phyloP scores from a whole-genome alignment of 1,284 basidiomycete species.

The Malassezia caprae region DNA sequence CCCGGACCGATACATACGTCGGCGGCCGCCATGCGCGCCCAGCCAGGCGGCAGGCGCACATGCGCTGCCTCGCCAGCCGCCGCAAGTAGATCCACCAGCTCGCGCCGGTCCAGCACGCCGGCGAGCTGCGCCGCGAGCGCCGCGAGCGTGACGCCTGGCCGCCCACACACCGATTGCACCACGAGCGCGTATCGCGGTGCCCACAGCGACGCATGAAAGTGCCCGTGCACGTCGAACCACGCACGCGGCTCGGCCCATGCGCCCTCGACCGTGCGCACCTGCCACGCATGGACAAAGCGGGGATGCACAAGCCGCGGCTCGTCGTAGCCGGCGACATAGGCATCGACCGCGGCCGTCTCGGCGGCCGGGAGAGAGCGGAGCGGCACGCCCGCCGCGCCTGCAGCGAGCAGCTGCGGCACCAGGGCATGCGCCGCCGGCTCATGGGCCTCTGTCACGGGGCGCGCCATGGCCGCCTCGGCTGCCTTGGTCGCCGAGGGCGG shows the following conservation, averaged over 20 bases:
- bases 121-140: conserved; percentile 1
- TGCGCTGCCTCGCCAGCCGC: not conserved
- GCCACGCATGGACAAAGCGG: conserved; percentile 6
- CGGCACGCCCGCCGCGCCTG: not conserved
- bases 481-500: not conserved
- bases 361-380: not conserved
- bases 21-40: not conserved
- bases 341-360: not conserved
- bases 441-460: not conserved
- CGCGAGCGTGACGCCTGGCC: conserved; percentile 10
- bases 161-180: not conserved
- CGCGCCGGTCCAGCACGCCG: conserved; percentile 4
- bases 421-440: not conserved
- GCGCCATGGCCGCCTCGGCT: not conserved
- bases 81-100: conserved; percentile 4
- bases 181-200: not conserved
- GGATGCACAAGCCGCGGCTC: conserved; percentile 2
- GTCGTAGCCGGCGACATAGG: conserved; percentile 8
- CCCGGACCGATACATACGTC: not conserved
- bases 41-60: not conserved
- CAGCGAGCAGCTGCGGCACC: not conserved
- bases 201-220: not conserved
- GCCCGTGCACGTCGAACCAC: conserved; percentile 11
- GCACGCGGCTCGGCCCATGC: conserved; percentile 1
- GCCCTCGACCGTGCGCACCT: not conserved